These are phyloP conservation scores for Neurospora sp. DNA, from an alignment of 495 filamentous ascomycete species.

Conservation along the genomic window DNA sequence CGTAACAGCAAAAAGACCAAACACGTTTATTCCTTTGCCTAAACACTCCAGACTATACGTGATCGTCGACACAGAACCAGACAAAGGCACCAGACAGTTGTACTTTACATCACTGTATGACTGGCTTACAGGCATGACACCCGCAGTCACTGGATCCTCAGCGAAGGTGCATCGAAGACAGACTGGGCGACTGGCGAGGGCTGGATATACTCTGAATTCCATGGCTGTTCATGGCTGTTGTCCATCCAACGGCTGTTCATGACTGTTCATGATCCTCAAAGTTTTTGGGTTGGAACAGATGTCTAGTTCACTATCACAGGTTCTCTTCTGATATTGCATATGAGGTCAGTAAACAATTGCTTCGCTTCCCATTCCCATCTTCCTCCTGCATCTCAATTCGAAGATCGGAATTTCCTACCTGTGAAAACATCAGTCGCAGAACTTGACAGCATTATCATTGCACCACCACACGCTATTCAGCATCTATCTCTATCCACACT, in stretches of 20 bases:
- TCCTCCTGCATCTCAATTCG: not conserved
- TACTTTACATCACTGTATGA: not conserved
- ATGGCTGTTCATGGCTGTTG: not conserved
- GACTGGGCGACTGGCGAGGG: not conserved
- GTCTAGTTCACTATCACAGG: not conserved
- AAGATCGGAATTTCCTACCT: not conserved
- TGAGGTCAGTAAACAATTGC: not conserved
- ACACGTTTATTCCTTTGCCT: too few relatives aligned
- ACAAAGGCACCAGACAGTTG: too few relatives aligned
- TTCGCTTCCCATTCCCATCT: not conserved
- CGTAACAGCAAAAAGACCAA: too few relatives aligned
- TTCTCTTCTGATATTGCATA: not conserved
- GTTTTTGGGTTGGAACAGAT: not conserved
- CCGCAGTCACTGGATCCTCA: not conserved
- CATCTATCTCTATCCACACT: not conserved
- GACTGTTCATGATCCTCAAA: not conserved
- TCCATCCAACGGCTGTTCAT: not conserved
- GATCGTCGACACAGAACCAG: not conserved
- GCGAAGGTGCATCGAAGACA: not conserved
- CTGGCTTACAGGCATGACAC: not conserved
- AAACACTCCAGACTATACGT: not conserved
- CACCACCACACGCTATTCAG: not conserved
- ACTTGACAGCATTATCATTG: fast-evolving
- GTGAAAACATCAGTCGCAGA: not conserved
- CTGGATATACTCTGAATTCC: not conserved